Evolutionary conservation across 2,329 filamentous ascomycete genomes (phyloP).

Genomic region (Microthyrium microscopicum): DNA sequence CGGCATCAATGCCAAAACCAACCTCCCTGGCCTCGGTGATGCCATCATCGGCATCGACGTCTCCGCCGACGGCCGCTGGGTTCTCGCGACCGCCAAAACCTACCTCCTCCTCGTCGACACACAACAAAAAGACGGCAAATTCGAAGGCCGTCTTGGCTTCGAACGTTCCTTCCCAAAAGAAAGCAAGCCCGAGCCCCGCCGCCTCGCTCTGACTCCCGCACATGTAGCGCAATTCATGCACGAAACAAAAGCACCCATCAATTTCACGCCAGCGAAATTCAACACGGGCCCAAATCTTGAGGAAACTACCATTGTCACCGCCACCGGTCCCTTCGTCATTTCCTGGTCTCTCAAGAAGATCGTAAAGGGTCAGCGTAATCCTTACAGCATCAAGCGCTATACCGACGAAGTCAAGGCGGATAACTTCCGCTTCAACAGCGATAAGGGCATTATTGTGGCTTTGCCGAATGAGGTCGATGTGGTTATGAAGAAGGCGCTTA

Average conservation of each 20-base stretch:
- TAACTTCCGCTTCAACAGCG: conserved; percentile 92
- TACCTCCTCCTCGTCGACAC: conserved; percentile 90
- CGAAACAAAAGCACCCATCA: conserved; percentile 72
- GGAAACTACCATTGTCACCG: conserved; percentile 92
- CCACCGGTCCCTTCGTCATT: conserved; percentile 89
- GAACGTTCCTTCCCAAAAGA: conserved; percentile 87
- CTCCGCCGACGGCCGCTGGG: conserved; percentile 88
- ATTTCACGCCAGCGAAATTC: conserved; percentile 85
- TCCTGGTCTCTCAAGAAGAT: conserved; percentile 94
- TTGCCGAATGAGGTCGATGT: conserved; percentile 96
- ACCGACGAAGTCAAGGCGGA: conserved; percentile 91
- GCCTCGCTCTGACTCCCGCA: conserved; percentile 71
- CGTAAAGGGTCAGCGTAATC: conserved; percentile 60
- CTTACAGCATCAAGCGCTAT: conserved; percentile 95
- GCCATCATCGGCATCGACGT: conserved; percentile 90
- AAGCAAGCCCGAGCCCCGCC: conserved; percentile 80
- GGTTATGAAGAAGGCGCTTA: conserved; percentile 73
- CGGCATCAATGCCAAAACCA: conserved; percentile 93
- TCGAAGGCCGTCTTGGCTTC: conserved; percentile 95
- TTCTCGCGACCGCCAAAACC: conserved; percentile 83
- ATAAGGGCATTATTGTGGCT: conserved; percentile 96
- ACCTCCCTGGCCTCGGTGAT: conserved; percentile 87
- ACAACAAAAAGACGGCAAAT: conserved; percentile 81
- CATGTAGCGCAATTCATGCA: conserved; percentile 97
- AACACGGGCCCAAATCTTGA: conserved; percentile 67